A percentile compares a stretch with the other conserved stretches of the same genome.
These are phyloP conservation scores for Fusarium bulbicola DNA, from an alignment of 2,329 filamentous ascomycete species.

Conservation along the genomic window DNA sequence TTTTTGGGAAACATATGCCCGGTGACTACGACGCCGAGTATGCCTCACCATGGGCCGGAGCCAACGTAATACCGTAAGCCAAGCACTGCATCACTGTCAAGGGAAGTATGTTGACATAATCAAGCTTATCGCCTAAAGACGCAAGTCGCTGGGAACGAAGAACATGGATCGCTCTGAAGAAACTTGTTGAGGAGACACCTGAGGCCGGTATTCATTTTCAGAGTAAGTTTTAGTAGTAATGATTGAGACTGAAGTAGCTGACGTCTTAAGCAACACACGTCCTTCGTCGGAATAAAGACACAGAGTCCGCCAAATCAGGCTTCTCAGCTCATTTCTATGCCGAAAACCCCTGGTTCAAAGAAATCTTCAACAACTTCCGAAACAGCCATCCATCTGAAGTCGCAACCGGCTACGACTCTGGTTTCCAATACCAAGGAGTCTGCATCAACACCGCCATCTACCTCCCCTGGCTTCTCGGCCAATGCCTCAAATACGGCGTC, in stretches of 20 bases:
- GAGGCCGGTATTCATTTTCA: constrained; percentile 86
- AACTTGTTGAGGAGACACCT: constrained; percentile 69
- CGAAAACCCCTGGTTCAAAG: constrained; percentile 77
- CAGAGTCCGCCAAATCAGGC: constrained; percentile 50
- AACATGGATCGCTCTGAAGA: constrained; percentile 70
- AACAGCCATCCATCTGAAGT: constrained; percentile 67
- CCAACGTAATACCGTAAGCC: constrained; percentile 77
- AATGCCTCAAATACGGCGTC: constrained; percentile 80
- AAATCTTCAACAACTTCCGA: constrained; percentile 75
- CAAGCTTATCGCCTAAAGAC: constrained; percentile 48
- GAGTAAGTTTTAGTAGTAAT: constrained; percentile 50
- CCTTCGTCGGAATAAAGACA: constrained; percentile 70
- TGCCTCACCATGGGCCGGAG: constrained; percentile 87
- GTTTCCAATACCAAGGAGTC: constrained; percentile 80
- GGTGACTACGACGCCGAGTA: constrained; percentile 94
- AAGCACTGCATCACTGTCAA: fast-evolving
- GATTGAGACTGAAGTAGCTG: background rate
- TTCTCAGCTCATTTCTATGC: constrained; percentile 44
- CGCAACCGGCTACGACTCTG: constrained; percentile 72
- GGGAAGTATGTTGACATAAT: fast-evolving
- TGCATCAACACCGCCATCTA: constrained; percentile 93
- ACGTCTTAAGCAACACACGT: constrained; percentile 55
- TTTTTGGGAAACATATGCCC: constrained; percentile 89
- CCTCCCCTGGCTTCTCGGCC: constrained; percentile 83
- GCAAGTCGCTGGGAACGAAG: constrained; percentile 66